A percentile compares a stretch with the other conserved stretches of the same genome.
Evolutionary conservation across 257 asterid genomes (phyloP).

Genomic region (Ajuga chamaepitys): DNA sequence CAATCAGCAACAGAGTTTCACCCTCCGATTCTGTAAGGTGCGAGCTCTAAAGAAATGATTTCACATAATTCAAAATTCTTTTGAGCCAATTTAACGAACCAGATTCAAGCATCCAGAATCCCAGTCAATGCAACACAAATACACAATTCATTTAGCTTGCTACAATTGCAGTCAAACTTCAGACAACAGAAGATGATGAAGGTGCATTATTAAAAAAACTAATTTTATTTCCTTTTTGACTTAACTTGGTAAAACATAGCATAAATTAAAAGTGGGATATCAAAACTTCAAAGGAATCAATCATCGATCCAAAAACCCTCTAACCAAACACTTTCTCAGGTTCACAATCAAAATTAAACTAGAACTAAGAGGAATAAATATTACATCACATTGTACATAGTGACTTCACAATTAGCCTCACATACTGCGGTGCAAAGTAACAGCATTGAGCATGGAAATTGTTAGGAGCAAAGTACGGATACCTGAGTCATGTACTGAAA

Average conservation of each 20-base stretch:
- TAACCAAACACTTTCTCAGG: too few species aligned
- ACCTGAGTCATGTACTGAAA: conserved; percentile 94
- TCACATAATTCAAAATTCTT: neutral
- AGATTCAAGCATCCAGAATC: neutral
- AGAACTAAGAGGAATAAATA: neutral
- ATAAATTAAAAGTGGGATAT: neutral
- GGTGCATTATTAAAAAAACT: neutral
- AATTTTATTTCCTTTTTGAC: neutral
- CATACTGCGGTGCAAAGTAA: neutral
- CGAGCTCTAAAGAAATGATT: neutral
- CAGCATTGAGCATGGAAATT: too few species aligned
- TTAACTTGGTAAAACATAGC: neutral
- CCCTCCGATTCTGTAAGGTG: neutral
- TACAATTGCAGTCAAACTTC: neutral
- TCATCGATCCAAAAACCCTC: too few species aligned
- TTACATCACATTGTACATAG: neutral
- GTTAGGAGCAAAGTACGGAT: too few species aligned
- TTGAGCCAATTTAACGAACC: neutral
- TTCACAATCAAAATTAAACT: neutral
- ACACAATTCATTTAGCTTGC: neutral
- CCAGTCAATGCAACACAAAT: neutral
- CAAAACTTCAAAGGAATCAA: too few species aligned
- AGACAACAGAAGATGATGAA: neutral
- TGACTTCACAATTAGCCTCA: neutral
- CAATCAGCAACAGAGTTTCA: neutral